Conservation (phyloP, 305 asterid species). For the Euphrasia arctica region DNA sequence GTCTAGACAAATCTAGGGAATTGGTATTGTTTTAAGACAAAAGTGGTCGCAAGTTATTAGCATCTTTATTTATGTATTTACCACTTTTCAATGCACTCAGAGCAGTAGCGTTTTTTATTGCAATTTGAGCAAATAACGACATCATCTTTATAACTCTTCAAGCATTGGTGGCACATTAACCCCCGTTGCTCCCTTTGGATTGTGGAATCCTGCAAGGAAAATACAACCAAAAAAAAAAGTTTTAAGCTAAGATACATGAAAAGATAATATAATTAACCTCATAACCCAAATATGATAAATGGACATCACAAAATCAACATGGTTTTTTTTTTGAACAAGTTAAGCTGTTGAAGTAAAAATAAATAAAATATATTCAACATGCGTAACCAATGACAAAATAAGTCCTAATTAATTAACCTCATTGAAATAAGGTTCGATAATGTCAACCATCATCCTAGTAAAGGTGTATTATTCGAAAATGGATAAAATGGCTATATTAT, state of each 20-base stretch:
- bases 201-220: constrained; percentile 18
- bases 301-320: not conserved
- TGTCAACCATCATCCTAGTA: not conserved
- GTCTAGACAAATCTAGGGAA: no score
- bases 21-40: no score
- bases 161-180: constrained; percentile 67
- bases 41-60: no score
- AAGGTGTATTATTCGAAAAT: no score
- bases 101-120: constrained; percentile 64
- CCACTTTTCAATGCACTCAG: constrained; percentile 38
- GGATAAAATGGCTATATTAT: not conserved
- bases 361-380: no score
- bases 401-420: not conserved
- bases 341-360: no score
- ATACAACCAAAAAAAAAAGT: not conserved
- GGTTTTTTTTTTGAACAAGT: not conserved
- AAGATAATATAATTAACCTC: no score
- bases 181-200: constrained; percentile 22
- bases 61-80: no score
- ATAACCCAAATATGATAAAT: not conserved
- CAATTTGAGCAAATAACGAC: constrained; percentile 57
- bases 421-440: not conserved
- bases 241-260: not conserved
- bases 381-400: no score
- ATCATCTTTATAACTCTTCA: constrained; percentile 33